Base-by-base conservation (phyloP, 805 yeast genomes). In the Teunomyces pallodes region DNA sequence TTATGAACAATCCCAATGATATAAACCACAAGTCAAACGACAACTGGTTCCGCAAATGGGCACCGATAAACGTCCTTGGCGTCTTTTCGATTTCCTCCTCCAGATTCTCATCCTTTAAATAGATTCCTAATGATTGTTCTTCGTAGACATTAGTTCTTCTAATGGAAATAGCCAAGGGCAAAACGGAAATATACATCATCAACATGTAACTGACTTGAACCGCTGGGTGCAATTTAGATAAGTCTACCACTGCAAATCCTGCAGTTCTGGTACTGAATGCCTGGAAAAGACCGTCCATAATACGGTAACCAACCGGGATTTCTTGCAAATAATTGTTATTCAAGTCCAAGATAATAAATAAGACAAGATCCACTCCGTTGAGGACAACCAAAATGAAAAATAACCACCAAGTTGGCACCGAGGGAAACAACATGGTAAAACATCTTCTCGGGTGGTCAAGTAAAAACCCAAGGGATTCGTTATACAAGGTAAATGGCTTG, bases 131-230 rank as follows among this genome's bases (percentile, higher is more conserved):
- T 0, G 97, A 87, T 62, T 90, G 98, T 60, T 94, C 99, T 64
- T 94, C 99, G 69, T 94, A 94, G 47, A 94, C 99, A 64, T 94
- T 94, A 14, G 99, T 94, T 65, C 97, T 81, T 70, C 99, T 83
- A 53, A 94, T 90, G 33, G 97, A 89, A 54, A 94, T 94, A 29
- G 99, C 99, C 57, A 94, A 73, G 1, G 99, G 99, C 62, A 91
- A 75, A 39, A 92, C 97, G 12, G 98, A 92, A 26, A 94, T 90
- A 69, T 94, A 94, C 99, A 94, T 94, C 98, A 94, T 92, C 51
- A 94, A 79, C 83, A 90, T 79, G 64, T 94, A 94, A 57, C 94
- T 83, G 27, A 94, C 96, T 65, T 90, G 96, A 44, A 92, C 88
- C 0, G 96, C 94, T 0, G 97, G 94, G 59, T 90, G 94, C 40